Conservation (phyloP, 2,329 filamentous ascomycete species). For the Colletotrichum camelliae region DNA sequence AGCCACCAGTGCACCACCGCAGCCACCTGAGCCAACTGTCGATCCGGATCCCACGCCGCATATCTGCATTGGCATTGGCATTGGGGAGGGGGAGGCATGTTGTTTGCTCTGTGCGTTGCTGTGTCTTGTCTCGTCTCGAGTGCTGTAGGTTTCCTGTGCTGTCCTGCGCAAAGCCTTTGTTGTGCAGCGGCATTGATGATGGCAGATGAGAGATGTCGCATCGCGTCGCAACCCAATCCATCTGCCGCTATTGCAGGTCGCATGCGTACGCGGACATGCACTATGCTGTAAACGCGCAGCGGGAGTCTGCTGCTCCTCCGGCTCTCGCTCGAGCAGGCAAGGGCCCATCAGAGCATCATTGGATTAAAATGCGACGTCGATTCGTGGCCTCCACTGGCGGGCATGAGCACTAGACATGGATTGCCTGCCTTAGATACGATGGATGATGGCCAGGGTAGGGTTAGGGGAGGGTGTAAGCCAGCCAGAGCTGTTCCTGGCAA, state of each 20-base stretch:
- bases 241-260: background rate
- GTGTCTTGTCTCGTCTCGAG: background rate
- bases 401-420: background rate
- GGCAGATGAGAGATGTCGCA: background rate
- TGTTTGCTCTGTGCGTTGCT: background rate
- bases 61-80: background rate
- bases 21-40: background rate
- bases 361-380: slow-evolving; percentile 11
- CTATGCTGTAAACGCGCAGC: background rate
- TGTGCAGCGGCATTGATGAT: background rate
- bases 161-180: background rate
- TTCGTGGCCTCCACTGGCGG: background rate
- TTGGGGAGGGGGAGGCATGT: background rate
- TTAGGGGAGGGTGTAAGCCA: background rate
- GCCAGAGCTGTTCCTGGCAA: background rate
- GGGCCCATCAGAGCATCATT: background rate
- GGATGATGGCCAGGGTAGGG: background rate
- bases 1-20: background rate
- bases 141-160: background rate
- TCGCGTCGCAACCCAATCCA: background rate
- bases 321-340: background rate
- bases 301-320: background rate
- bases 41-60: slow-evolving; percentile 6
- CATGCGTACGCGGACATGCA: background rate
- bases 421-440: background rate